Conservation (phyloP, 2,329 filamentous ascomycete genomes). For the Periconia digitata region DNA sequence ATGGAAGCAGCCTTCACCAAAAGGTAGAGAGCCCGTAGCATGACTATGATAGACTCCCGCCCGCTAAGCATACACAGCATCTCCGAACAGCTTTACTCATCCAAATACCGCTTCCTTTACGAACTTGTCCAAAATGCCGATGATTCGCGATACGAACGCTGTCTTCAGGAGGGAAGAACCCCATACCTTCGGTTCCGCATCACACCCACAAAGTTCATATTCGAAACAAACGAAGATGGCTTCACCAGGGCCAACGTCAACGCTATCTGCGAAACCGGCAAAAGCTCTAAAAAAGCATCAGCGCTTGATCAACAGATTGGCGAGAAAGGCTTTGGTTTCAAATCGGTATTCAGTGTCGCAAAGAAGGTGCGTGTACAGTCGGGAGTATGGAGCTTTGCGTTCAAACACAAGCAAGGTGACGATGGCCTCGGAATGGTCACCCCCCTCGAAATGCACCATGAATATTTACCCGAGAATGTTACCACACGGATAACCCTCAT, state of each 20-base stretch:
- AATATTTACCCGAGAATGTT: constrained; percentile 7
- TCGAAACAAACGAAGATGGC: constrained; percentile 51
- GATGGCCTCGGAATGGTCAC: constrained; percentile 57
- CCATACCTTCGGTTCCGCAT: constrained; percentile 27
- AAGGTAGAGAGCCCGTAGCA: constrained; percentile 6
- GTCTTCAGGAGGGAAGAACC: neutral
- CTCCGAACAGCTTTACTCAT: constrained; percentile 25
- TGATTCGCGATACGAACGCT: constrained; percentile 37
- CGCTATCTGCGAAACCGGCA: constrained; percentile 42
- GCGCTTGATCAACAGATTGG: constrained; percentile 29
- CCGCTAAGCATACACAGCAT: constrained; percentile 10
- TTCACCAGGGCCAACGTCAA: constrained; percentile 39
- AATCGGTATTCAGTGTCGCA: constrained; percentile 38
- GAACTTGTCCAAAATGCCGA: constrained; percentile 48
- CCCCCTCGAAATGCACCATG: constrained; percentile 36
- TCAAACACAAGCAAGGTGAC: constrained; percentile 40
- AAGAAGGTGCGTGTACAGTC: constrained; percentile 45
- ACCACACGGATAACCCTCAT: constrained; percentile 21
- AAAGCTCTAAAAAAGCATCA: constrained; percentile 38
- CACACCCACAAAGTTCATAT: constrained; percentile 33
- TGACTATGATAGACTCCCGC: neutral
- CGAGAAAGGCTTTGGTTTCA: constrained; percentile 44
- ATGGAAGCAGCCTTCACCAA: constrained; percentile 19
- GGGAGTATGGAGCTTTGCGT: constrained; percentile 41
- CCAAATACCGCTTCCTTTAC: constrained; percentile 27